These are phyloP conservation scores for Moesziomyces sp. DNA, from an alignment of 1,284 basidiomycete species.

Conservation along the genomic window DNA sequence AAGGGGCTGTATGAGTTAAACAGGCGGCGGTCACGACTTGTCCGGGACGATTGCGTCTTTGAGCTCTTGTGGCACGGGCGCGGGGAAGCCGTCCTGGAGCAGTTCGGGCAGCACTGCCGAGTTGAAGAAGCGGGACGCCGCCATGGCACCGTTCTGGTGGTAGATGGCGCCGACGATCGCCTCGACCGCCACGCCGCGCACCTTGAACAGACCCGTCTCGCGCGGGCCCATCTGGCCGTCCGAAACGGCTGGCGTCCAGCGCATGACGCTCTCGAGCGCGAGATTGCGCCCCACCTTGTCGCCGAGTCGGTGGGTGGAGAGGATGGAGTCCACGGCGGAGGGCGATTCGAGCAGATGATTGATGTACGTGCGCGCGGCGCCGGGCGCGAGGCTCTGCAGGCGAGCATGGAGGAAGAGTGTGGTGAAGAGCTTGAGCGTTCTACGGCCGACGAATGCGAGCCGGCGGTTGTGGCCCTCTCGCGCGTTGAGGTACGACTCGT, in stretches of 20 bases:
- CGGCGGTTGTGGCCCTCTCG: conserved; percentile 60
- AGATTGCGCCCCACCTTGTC: conserved; percentile 56
- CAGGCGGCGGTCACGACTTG: too few relatives aligned
- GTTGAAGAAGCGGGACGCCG: conserved; percentile 36
- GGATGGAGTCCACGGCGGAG: conserved; percentile 42
- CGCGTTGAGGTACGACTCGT: conserved; percentile 59
- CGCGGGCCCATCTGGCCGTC: conserved; percentile 51
- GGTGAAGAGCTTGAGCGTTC: conserved; percentile 60
- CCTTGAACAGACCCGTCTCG: conserved; percentile 64
- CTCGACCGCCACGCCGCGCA: conserved; percentile 65
- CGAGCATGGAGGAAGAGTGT: conserved; percentile 57
- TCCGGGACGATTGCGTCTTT: conserved; percentile 11
- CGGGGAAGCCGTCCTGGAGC: conserved; percentile 35
- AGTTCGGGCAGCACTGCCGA: conserved; percentile 25
- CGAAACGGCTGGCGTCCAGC: conserved; percentile 62
- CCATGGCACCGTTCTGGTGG: conserved; percentile 49
- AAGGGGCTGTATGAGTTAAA: too few relatives aligned
- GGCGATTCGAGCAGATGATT: conserved; percentile 44
- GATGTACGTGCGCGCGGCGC: conserved; percentile 33
- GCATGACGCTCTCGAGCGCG: conserved; percentile 65
- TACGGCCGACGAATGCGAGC: conserved; percentile 61
- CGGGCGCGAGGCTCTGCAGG: conserved; percentile 16
- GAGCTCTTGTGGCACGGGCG: conserved; percentile 28
- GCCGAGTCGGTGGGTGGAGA: conserved; percentile 60
- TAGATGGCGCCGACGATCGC: conserved; percentile 67